Base-by-base conservation (phyloP, 1,284 basidiomycete genomes). In the Ustilago crameri region DNA sequence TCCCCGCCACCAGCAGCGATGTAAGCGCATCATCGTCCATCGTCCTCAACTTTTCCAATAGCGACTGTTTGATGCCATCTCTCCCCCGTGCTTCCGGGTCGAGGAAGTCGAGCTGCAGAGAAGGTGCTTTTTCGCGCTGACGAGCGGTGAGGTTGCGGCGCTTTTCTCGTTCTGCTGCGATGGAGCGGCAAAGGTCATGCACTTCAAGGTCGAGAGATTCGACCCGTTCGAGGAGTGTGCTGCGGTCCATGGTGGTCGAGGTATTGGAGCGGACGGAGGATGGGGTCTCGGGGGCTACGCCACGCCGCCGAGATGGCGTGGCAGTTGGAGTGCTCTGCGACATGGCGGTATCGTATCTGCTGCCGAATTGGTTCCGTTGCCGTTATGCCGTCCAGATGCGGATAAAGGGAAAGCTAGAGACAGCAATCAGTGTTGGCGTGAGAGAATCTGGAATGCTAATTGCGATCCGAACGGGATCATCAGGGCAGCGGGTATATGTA, bases 1-100 rank as follows among this genome's bases (percentile, higher is more conserved):
- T 50, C 0, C 37, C 41, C 5, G 58, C 62, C 0, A 46, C 57
- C 9, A 71, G 20, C 24, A 71, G n/a, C 15, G 46, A 22, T 0
- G 62, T 62, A 14, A 71, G 32, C 14, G 68, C 68, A 50, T 71
- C 60, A 40, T 71, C 68, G 41, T 71, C 68, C 38, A 71, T 47
- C 24, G 26, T 5, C 3, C n/a, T 32, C 32, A 71, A 18, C 45
- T 53, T 56, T 5, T 54, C 57, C 14, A 53, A 18, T 8, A 71
- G 20, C 15, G 23, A 24, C n/a, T 42, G 24, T n/a, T 51, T 42
- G 4, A 71, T 18, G n/a, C 10, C 30, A 2, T 4, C 17, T 3
- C 3, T 51, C 20, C 14, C 26, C 0, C 46, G 43, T 0, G 35
- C 34, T 17, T n/a, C 42, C 1, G 52, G 53, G 37, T 56, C 57